Evolutionary conservation across 2,329 filamentous ascomycete species (phyloP).

Genomic region (Paradendryphiella salina): DNA sequence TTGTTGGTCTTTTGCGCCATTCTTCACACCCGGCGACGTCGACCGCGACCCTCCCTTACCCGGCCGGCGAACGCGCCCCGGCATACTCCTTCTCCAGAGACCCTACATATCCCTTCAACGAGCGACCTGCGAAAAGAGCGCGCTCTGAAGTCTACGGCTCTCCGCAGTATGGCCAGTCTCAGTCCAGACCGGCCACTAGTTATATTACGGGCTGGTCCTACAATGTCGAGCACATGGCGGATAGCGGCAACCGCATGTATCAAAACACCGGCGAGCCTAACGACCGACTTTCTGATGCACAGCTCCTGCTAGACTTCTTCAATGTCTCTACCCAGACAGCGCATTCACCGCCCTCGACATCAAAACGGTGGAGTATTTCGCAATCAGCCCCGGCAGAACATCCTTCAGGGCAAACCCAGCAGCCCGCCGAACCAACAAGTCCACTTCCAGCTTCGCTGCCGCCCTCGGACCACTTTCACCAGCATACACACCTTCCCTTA

Average conservation of each 20-base stretch:
- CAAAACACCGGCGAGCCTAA: constrained; percentile 39
- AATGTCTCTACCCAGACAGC: constrained; percentile 36
- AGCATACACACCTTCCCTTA: constrained; percentile 17
- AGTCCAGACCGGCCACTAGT: constrained; percentile 53
- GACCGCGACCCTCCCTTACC: constrained; percentile 25
- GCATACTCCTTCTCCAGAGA: constrained; percentile 26
- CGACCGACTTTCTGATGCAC: constrained; percentile 50
- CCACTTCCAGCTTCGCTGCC: constrained; percentile 16
- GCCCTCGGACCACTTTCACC: constrained; percentile 10
- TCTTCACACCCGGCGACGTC: constrained; percentile 25
- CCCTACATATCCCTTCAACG: constrained; percentile 29
- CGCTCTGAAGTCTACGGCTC: constrained; percentile 61
- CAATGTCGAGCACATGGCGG: constrained; percentile 47
- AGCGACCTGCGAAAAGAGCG: constrained; percentile 62
- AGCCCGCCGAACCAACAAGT: constrained; percentile 14
- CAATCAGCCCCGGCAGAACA: constrained; percentile 17
- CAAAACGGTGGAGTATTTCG: constrained; percentile 38
- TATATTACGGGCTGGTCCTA: constrained; percentile 48
- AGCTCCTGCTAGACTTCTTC: constrained; percentile 52
- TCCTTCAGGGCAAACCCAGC: constrained; percentile 11
- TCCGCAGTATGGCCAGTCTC: constrained; percentile 42
- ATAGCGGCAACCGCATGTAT: constrained; percentile 41
- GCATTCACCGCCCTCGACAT: constrained; percentile 32
- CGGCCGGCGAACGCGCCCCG: constrained; percentile 27
- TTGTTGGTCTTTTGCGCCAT: constrained; percentile 29